Evolutionary conservation across 2,329 filamentous ascomycete genomes (phyloP).

Genomic region (Trichoderma sp.): DNA sequence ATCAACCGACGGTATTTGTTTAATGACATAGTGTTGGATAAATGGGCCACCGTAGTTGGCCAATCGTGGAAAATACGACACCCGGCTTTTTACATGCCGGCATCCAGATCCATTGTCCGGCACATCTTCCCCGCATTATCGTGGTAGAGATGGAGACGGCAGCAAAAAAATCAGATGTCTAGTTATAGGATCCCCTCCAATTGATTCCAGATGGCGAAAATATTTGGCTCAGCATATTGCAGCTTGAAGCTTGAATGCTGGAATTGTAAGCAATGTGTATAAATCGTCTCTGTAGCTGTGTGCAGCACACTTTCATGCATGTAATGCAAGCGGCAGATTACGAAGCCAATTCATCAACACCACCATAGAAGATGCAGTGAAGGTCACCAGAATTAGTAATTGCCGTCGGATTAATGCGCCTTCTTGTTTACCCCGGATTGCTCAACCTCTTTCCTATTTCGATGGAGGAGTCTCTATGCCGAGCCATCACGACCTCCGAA

Average conservation of each 20-base stretch:
- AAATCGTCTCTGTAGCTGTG: not conserved
- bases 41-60: not conserved
- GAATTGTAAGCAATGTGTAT: not conserved
- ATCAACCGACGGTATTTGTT: constrained; percentile 14
- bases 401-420: constrained; percentile 2
- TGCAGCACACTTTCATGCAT: not conserved
- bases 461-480: not conserved
- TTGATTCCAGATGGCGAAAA: not conserved
- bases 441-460: not conserved
- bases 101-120: not conserved
- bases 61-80: not conserved
- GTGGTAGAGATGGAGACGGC: not conserved
- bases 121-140: constrained; percentile 11
- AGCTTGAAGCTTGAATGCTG: not conserved
- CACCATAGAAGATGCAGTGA: not conserved
- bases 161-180: not conserved
- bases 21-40: not conserved
- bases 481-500: not conserved
- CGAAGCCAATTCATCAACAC: not conserved
- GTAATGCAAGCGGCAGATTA: no score
- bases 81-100: constrained; percentile 1
- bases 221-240: not conserved
- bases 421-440: not conserved
- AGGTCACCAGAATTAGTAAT: not conserved
- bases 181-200: not conserved